Base-by-base conservation (phyloP, 139 green algal genomes). In the Tetradesmus obliquus region DNA sequence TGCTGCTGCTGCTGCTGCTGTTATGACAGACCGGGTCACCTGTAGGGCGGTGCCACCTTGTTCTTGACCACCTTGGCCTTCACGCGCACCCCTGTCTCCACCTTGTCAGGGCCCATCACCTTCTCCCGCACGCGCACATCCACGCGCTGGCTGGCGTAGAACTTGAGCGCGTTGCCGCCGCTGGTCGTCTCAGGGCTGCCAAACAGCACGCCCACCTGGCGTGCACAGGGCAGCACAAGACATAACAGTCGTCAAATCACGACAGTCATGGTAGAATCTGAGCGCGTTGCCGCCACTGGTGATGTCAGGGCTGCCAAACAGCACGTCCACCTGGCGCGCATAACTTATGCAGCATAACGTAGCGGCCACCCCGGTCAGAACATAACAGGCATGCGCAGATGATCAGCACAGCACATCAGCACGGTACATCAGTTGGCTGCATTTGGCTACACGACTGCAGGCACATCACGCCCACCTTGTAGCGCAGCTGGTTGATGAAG, bases 141-240 rank as follows among this genome's bases (percentile, higher is more conserved):
- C 22, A 95, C 71, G 13, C 95, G 93, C 22, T 96, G 91, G 0
- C 92, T 96, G 13, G 96, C 93, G 88, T 99, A 99, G 94, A 97
- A 99, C 92, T 99, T 99, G 71, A 99, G 96, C 6, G 98, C 98
- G n/a, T 98, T 94, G 58, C 98, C 98, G 17, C 98, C 98, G 0
- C 91, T 95, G 45, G 98, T 99, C 53, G 91, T 95, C 94, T 99
- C 98, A 9, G 98, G 97, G 91, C 94, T 98, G 86, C 97, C 97
- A 93, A 97, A 99, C 32, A 99, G 96, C 5, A 99, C 96, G 55
- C 97, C 97, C 5, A 98, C 92, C 95, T 97, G 91, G 0, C 13
- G 62, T 12, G 62, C 62, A 72, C 10, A 12, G 10, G 13, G 79
- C 79, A 55, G 79, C 79, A 84, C 20, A 6, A 84, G 7, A 19